Evolutionary conservation across 495 filamentous ascomycete genomes (phyloP).

Genomic region (Cenococcum geophilum): DNA sequence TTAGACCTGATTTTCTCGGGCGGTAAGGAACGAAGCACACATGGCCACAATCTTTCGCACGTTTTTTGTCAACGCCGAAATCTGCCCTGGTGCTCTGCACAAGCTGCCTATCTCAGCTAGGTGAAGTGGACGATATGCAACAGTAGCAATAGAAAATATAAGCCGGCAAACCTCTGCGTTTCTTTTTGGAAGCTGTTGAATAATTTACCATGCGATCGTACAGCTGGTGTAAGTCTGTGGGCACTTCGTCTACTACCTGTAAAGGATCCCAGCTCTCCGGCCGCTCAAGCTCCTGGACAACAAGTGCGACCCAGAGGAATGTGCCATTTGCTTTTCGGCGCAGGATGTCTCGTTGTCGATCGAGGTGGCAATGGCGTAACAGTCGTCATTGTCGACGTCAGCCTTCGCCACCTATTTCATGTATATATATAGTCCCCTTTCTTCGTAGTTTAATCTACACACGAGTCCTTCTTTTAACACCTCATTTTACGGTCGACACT

Average conservation of each 20-base stretch:
- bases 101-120: not conserved
- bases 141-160: not conserved
- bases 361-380: too few relatives aligned
- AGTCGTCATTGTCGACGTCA: too few relatives aligned
- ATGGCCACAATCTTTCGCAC: not conserved
- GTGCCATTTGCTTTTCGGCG: slow-evolving; percentile 1
- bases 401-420: too few relatives aligned
- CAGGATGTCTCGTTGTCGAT: too few relatives aligned
- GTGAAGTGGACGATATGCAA: slow-evolving; percentile 2
- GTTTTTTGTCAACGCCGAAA: not conserved
- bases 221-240: not conserved
- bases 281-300: not conserved
- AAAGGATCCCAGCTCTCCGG: not conserved
- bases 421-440: too few relatives aligned
- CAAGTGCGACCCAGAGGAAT: too few relatives aligned
- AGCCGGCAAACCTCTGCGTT: slow-evolving; percentile 4
- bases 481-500: too few relatives aligned
- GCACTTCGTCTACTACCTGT: not conserved
- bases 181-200: not conserved
- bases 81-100: not conserved
- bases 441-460: too few relatives aligned
- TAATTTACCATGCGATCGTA: slow-evolving; percentile 6
- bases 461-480: too few relatives aligned
- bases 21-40: slow-evolving; percentile 5
- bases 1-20: not conserved